Percentiles rank a stretch among this genome's conserved stretches.
These are phyloP conservation scores for Cyberlindnera euphorbiae DNA, from an alignment of 805 yeast species.

Conservation along the genomic window DNA sequence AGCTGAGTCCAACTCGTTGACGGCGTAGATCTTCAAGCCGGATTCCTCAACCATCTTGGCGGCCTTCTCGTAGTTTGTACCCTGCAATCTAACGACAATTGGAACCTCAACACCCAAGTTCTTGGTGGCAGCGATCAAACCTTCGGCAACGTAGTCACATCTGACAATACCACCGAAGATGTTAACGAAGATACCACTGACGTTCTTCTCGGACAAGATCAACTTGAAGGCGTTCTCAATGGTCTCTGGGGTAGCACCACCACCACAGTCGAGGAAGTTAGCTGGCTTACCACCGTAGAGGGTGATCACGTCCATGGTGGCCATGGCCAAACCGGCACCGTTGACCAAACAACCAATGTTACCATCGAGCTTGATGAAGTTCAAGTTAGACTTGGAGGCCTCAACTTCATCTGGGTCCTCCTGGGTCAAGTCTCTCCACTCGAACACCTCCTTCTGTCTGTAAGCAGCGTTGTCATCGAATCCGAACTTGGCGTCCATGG, in stretches of 20 bases:
- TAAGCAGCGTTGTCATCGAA: slow-evolving; percentile 95
- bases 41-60: slow-evolving; percentile 79
- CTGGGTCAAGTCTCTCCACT: slow-evolving; percentile 96
- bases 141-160: slow-evolving; percentile 98
- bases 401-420: slow-evolving; percentile 97
- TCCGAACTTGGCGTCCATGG: slow-evolving; percentile 99
- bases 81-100: slow-evolving; percentile 97
- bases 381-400: slow-evolving; percentile 85
- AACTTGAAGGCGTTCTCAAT: slow-evolving; percentile 94
- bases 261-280: slow-evolving; percentile 99
- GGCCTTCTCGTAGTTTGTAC: slow-evolving; percentile 91
- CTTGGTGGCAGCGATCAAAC: slow-evolving; percentile 92
- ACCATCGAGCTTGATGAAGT: slow-evolving; percentile 97
- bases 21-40: slow-evolving; percentile 88
- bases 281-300: slow-evolving; percentile 99
- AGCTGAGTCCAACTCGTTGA: slow-evolving; percentile 93
- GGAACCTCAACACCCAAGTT: slow-evolving; percentile 88
- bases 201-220: slow-evolving; percentile 83
- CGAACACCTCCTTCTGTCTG: slow-evolving; percentile 92
- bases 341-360: slow-evolving; percentile 98
- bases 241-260: slow-evolving; percentile 99
- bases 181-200: slow-evolving; percentile 94
- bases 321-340: slow-evolving; percentile 99
- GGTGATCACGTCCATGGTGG: slow-evolving; percentile 99
- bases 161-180: slow-evolving; percentile 99